Evolutionary conservation across 2,329 filamentous ascomycete genomes (phyloP).

Genomic region (Alternaria gaisen): DNA sequence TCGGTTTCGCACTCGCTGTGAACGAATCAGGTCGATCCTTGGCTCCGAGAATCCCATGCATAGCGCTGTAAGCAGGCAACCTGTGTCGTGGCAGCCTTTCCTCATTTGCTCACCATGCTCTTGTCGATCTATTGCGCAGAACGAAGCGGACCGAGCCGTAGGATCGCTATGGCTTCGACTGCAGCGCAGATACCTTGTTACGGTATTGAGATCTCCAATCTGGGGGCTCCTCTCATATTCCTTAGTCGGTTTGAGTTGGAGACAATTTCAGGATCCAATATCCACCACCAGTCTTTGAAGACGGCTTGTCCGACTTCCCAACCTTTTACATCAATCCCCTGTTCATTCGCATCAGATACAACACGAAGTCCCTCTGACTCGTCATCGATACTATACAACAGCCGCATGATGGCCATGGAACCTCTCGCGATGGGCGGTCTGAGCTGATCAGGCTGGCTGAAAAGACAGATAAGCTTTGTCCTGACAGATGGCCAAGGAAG

Average conservation of each 20-base stretch:
- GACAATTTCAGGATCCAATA: not conserved
- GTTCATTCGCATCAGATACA: not conserved
- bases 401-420: not conserved
- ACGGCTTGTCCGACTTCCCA: not conserved
- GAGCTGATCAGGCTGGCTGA: not conserved
- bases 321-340: not conserved
- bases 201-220: not conserved
- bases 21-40: no score
- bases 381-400: not conserved
- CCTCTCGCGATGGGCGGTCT: not conserved
- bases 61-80: no score
- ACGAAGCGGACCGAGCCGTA: not conserved
- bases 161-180: not conserved
- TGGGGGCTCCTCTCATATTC: not conserved
- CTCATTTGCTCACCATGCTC: no score
- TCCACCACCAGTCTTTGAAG: not conserved
- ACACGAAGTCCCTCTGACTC: not conserved
- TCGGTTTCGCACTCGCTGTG: no score
- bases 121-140: not conserved
- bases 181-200: not conserved
- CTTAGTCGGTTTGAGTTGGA: not conserved
- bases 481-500: conserved; percentile 3
- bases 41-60: no score
- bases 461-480: conserved; percentile 1
- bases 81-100: no score